Percentiles rank a stretch among this genome's conserved stretches.
Evolutionary conservation across 2,329 filamentous ascomycete genomes (phyloP).

Genomic region (Ophiostoma ips): DNA sequence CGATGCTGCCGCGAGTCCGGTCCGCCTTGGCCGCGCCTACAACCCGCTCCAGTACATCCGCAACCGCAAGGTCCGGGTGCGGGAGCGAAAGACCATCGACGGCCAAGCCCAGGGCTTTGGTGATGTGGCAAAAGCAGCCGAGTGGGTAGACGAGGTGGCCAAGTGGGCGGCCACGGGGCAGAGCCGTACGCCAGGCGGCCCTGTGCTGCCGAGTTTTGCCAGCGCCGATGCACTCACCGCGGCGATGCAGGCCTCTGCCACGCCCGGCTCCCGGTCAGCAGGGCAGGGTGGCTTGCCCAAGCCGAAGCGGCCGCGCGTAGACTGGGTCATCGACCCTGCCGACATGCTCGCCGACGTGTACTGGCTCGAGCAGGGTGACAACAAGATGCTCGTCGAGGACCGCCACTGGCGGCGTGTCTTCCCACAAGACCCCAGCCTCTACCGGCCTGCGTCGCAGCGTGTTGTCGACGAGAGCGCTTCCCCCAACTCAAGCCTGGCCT

Average conservation of each 20-base stretch:
- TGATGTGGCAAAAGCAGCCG: slow-evolving; percentile 54
- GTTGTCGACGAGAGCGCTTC: neutral
- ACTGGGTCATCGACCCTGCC: slow-evolving; percentile 72
- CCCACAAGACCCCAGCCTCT: slow-evolving; percentile 23
- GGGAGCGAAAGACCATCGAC: slow-evolving; percentile 62
- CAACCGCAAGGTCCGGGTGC: slow-evolving; percentile 71
- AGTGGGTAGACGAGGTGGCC: slow-evolving; percentile 63
- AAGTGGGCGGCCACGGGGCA: slow-evolving; percentile 28
- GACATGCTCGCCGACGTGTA: slow-evolving; percentile 82
- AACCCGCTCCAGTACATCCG: slow-evolving; percentile 89
- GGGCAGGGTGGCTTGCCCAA: slow-evolving; percentile 29
- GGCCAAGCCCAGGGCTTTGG: slow-evolving; percentile 64
- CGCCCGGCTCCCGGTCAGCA: slow-evolving; percentile 25
- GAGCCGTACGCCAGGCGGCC: slow-evolving; percentile 4
- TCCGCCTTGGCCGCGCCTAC: slow-evolving; percentile 53
- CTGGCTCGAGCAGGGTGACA: slow-evolving; percentile 73
- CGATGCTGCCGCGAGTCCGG: slow-evolving; percentile 1
- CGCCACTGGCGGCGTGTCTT: slow-evolving; percentile 63
- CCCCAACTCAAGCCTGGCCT: neutral
- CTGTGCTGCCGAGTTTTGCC: slow-evolving; percentile 31
- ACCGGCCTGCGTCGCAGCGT: slow-evolving; percentile 17
- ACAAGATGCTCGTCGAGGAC: slow-evolving; percentile 73
- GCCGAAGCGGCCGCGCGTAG: slow-evolving; percentile 57
- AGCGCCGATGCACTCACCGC: slow-evolving; percentile 28
- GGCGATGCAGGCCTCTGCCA: slow-evolving; percentile 27